Evolutionary conservation across 805 yeast genomes (phyloP), one percentile per base, ranked within the genome.

Genomic region (Monosporozyma aerobia): DNA sequence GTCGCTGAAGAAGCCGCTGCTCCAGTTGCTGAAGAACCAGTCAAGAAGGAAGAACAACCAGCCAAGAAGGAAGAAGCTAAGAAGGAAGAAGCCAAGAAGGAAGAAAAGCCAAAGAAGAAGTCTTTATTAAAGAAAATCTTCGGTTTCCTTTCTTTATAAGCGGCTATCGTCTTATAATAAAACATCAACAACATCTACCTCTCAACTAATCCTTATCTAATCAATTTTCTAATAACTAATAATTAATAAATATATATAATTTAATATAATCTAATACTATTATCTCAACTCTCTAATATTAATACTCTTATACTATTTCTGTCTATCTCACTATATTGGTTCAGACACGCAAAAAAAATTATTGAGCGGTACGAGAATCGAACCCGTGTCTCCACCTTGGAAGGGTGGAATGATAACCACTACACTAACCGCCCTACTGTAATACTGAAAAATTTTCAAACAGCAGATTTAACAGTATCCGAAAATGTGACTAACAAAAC

Each of bases 311-410:
- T 27, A 27, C 29, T 27, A 27, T 27, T 27, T 27, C 29, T 5
- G 19, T 19, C 2, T 19, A 19, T 2, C 19, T 19, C 19, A 19
- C 29, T 5, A 27, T 27, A 27, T 27, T 27, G 29, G 5, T 27
- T 27, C 29, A 27, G 13, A 43, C 3, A 8, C 3, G 2, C 29
- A 43, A 40, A 46, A 77, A 81, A 84, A 87, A 53, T 54, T 6
- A n/a, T 11, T 65, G 70, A 65, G 67, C 67, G 69, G 69, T 65
- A 65, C 67, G 69, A 85, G 92, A 85, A 82, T 85, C 90, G 92
- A 85, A 85, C 92, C 90, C 90, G 79, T 83, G 88, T 81, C 90
- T 75, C 84, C 81, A 81, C 89, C 90, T 85, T 85, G 90, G 90
- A 85, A 85, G 90, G 90, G 89, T 81, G 80, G 81, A 75, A 84